Evolutionary conservation across 2,329 filamentous ascomycete species (phyloP).

Genomic region (Ceratocystis papillata): DNA sequence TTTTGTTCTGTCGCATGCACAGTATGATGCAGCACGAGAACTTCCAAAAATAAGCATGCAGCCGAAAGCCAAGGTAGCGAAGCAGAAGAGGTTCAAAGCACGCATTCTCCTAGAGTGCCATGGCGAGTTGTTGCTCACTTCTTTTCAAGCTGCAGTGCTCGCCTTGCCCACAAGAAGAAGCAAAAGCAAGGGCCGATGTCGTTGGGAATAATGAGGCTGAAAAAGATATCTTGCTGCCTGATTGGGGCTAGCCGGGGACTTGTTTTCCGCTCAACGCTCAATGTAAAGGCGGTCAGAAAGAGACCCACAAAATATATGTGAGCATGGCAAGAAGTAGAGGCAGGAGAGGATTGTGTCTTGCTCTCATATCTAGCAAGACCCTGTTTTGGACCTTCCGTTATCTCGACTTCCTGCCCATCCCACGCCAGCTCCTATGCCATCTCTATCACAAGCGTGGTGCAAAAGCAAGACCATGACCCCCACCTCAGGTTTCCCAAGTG

Average conservation of each 20-base stretch:
- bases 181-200: background rate
- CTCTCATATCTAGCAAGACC: background rate
- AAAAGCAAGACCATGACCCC: background rate
- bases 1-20: background rate
- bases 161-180: too few species aligned
- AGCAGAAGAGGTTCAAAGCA: background rate
- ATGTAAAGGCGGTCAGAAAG: background rate
- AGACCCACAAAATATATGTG: background rate
- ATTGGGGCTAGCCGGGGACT: background rate
- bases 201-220: background rate
- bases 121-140: background rate
- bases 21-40: background rate
- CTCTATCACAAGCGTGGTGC: background rate
- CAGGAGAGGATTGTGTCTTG: background rate
- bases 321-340: background rate
- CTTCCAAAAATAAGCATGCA: background rate
- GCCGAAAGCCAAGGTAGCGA: background rate
- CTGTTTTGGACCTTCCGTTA: background rate
- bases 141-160: background rate
- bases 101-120: background rate
- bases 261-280: background rate
- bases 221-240: background rate
- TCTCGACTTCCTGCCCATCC: slow-evolving; percentile 2
- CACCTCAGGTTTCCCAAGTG: background rate
- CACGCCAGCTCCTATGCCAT: background rate